Evolutionary conservation across 2,329 filamentous ascomycete species (phyloP).

Genomic region (Colletotrichum somersetense): DNA sequence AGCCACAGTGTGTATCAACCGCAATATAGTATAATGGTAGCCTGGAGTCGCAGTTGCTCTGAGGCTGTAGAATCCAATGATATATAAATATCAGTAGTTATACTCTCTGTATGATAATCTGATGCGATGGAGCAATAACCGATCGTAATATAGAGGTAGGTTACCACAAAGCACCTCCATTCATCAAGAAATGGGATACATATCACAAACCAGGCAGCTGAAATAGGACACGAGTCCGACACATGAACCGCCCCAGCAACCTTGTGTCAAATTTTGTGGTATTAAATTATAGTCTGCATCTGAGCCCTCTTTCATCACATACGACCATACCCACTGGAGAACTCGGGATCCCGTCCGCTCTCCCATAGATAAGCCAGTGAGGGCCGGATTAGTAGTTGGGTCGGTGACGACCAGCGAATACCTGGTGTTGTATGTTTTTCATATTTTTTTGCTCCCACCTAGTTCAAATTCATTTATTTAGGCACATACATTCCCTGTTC

Average conservation of each 20-base stretch:
- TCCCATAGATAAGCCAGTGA: constrained; percentile 18
- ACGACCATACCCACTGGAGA: constrained; percentile 21
- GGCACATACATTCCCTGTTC: too few species aligned
- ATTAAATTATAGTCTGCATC: neutral
- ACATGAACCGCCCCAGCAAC: too few species aligned
- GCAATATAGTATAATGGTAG: too few species aligned
- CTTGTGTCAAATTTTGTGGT: neutral
- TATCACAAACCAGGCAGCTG: neutral
- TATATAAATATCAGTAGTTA: neutral
- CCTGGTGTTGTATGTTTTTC: constrained; percentile 12
- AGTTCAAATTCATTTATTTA: too few species aligned
- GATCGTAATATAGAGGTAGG: neutral
- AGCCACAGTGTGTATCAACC: neutral
- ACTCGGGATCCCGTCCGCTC: constrained; percentile 24
- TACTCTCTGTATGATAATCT: neutral
- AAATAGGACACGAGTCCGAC: too few species aligned
- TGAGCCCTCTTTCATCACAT: fast-evolving
- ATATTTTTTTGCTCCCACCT: fast-evolving
- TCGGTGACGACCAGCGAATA: constrained; percentile 24
- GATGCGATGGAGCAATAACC: neutral
- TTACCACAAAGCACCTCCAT: too few species aligned
- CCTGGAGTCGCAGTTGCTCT: neutral
- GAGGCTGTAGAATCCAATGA: neutral
- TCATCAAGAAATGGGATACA: neutral
- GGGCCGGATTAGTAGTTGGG: constrained; percentile 19